Base-by-base conservation (phyloP, 2,329 filamentous ascomycete species). In the Hypocrella siamensis region DNA sequence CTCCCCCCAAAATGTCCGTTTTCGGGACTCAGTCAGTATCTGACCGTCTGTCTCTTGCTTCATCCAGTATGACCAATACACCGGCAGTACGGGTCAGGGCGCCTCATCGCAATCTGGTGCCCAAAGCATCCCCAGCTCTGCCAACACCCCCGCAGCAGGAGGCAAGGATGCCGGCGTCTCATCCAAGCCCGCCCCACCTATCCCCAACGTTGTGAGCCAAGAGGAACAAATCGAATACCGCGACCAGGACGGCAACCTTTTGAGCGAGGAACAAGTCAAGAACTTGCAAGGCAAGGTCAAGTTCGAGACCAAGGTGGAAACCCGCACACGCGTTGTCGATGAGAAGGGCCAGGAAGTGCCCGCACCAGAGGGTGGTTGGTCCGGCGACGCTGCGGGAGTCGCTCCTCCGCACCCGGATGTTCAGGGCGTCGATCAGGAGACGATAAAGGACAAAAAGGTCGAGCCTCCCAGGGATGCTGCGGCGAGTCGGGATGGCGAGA, bases 231-330 rank as follows among this genome's bases (percentile, higher is more conserved):
- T 96, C 29, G 90, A 96, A 58, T 98, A 93, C 59, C 80, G 90
- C 19, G 40, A 42, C 30, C 37, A 41, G 86, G 67, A 93, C 44
- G 90, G 90, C 42, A 94, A 94, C 48, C 54, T 96, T 19, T 70
- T 98, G 19, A 64, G 88, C 47, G 74, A 79, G 33, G 80, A 85
- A 47, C 73, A 93, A 51, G 85, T 98, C 36, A 73, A 79, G 46
- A 72, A 70, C 15, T 71, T 98, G 19, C 72, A 88, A 53, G 90
- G 88, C 46, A 92, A 93, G 57, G 86, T 96, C 37, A 83, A 84
- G 46, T 94, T 98, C 60, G 77, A 92, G 60, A 96, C 90, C 10
- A 79, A 79, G 42, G 94, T 94, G 52, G 88, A 96, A 64, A 94
- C 88, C n/a, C 72, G 81, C 41, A 94, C 85, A 7, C 77, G 83